Evolutionary conservation across 148 eudicot species (phyloP).

Genomic region (Heliamphora exappendiculata): DNA sequence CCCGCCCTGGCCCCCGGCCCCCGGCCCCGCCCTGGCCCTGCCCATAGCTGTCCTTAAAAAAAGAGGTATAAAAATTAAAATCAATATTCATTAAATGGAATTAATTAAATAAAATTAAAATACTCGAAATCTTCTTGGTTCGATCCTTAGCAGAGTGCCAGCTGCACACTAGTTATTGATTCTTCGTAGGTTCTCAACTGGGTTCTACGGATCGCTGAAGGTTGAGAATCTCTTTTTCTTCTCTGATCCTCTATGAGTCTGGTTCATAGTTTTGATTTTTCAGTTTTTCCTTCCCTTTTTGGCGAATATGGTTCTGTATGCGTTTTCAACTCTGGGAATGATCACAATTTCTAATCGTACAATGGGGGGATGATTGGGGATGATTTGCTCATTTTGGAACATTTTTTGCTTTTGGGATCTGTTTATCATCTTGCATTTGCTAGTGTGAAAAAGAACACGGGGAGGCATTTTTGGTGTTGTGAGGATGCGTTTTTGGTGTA

Average conservation of each 20-base stretch:
- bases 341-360: background rate
- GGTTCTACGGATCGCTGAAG: background rate
- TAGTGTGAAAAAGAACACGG: background rate
- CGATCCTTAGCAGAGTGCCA: too few species aligned
- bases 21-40: too few species aligned
- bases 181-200: background rate
- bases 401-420: conserved; percentile 1
- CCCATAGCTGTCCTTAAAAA: too few species aligned
- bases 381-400: background rate
- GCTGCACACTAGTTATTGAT: conserved; percentile 4
- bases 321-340: conserved; percentile 4
- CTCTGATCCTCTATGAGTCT: background rate
- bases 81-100: too few species aligned
- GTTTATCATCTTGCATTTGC: background rate
- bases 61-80: too few species aligned
- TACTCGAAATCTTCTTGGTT: too few species aligned
- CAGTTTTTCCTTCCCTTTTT: background rate
- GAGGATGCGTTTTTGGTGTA: too few species aligned
- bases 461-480: background rate
- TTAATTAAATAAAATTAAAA: too few species aligned
- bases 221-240: background rate
- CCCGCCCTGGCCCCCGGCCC: too few species aligned
- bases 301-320: background rate
- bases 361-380: background rate
- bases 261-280: background rate